A percentile compares a stretch with the other conserved stretches of the same genome.
Evolutionary conservation across 164 flowering plant species (phyloP).

Genomic region (Sextonia rubra): DNA sequence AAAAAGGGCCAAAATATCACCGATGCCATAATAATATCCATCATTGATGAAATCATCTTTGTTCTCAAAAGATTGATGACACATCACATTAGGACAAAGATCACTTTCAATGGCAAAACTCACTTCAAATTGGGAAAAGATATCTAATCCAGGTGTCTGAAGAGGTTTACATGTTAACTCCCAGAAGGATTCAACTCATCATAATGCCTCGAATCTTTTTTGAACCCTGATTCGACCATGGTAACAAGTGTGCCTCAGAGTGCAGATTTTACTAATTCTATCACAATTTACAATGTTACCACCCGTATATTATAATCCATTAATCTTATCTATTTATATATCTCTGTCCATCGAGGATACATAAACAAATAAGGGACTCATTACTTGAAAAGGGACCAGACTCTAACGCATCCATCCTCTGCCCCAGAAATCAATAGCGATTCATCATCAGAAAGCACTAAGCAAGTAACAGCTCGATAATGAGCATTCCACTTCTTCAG

Average conservation of each 20-base stretch:
- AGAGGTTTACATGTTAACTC: not conserved
- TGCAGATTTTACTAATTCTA: not conserved
- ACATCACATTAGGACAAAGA: no score
- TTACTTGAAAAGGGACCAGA: constrained; percentile 77
- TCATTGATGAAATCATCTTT: no score
- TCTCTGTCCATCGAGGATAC: not conserved
- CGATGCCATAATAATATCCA: no score
- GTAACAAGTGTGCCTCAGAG: not conserved
- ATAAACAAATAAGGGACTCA: not conserved
- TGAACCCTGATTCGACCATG: not conserved
- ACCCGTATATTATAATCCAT: not conserved
- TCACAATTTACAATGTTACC: not conserved
- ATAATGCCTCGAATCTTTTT: not conserved
- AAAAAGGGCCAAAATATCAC: no score
- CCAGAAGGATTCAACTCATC: not conserved
- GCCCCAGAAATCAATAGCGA: constrained; percentile 76
- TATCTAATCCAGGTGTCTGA: no score
- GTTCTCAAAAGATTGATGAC: no score
- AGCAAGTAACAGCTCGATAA: constrained; percentile 69
- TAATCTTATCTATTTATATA: not conserved
- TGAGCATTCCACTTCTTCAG: constrained; percentile 86
- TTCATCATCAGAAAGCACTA: constrained; percentile 64
- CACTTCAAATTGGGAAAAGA: no score
- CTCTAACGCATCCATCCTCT: constrained; percentile 72
- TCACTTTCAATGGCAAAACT: no score